Percentiles rank a stretch among this genome's conserved stretches.
Conservation (phyloP, 208 protist species). For the Balamuthia mandrillaris region DNA sequence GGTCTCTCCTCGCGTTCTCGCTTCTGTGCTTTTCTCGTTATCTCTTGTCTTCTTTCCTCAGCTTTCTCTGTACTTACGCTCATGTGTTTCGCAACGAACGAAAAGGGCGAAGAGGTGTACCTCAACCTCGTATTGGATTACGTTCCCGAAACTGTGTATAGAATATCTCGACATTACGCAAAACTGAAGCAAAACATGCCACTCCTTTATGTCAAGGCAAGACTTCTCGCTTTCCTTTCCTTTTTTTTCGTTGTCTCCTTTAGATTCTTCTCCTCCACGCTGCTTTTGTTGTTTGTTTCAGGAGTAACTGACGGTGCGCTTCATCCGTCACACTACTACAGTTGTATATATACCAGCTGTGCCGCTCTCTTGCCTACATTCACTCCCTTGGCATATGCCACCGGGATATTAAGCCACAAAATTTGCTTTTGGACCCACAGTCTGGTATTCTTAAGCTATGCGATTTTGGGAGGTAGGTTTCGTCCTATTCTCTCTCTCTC, state of each 20-base stretch:
- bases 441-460: slow-evolving; percentile 88
- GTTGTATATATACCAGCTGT: slow-evolving; percentile 94
- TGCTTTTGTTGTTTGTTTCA: too few species aligned
- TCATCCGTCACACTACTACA: slow-evolving; percentile 8
- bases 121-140: slow-evolving; percentile 98
- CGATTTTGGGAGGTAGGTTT: slow-evolving; percentile 85
- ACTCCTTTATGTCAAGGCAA: slow-evolving; percentile 82
- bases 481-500: neutral
- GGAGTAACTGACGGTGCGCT: too few species aligned
- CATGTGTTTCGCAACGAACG: neutral
- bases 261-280: neutral
- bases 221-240: neutral
- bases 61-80: neutral
- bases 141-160: slow-evolving; percentile 92
- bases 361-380: slow-evolving; percentile 92
- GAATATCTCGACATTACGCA: slow-evolving; percentile 84
- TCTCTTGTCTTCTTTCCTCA: neutral
- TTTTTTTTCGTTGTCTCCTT: neutral
- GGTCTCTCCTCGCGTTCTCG: neutral
- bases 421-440: slow-evolving; percentile 81
- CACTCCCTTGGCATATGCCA: slow-evolving; percentile 89
- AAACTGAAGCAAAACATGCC: slow-evolving; percentile 82
- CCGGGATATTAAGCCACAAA: slow-evolving; percentile 92
- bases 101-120: slow-evolving; percentile 87
- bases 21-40: neutral